These are phyloP conservation scores for Saprolegnia parasitica DNA, from an alignment of 352 stramenopile genomes.

Conservation along the genomic window DNA sequence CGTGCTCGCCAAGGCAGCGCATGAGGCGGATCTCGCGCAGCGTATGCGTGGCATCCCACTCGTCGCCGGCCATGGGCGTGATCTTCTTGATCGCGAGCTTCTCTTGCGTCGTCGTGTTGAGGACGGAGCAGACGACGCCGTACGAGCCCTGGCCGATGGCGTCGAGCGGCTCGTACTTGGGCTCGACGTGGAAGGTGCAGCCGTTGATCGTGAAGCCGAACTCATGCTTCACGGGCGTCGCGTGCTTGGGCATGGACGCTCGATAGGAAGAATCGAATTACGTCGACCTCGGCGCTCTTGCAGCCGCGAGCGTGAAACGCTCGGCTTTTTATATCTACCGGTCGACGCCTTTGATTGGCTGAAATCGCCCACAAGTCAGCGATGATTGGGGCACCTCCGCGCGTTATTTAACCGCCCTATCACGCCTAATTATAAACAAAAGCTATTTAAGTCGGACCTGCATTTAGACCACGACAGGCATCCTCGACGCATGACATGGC, in stretches of 20 bases:
- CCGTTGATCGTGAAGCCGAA: constrained; percentile 80
- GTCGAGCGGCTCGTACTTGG: constrained; percentile 79
- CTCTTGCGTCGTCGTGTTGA: constrained; percentile 67
- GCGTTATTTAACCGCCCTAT: constrained; percentile 26
- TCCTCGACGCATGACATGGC: not conserved
- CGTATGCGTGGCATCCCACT: constrained; percentile 87
- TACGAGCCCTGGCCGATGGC: constrained; percentile 92
- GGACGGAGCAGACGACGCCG: constrained; percentile 87
- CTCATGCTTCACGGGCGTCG: constrained; percentile 53
- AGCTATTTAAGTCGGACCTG: not conserved
- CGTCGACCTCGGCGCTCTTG: not conserved
- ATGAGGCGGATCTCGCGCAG: constrained; percentile 88
- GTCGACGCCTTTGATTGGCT: constrained; percentile 10
- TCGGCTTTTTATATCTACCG: constrained; percentile 25
- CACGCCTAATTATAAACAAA: constrained; percentile 6
- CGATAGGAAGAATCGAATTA: constrained; percentile 7
- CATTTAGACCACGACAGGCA: no score
- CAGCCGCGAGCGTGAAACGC: constrained; percentile 9
- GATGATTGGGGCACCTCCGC: not conserved
- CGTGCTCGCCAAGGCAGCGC: constrained; percentile 82
- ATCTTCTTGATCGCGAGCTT: constrained; percentile 93
- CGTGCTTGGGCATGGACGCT: constrained; percentile 54
- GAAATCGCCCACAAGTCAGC: not conserved
- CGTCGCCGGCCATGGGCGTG: constrained; percentile 84
- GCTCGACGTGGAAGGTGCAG: constrained; percentile 72